Percentiles rank a stretch among this genome's conserved stretches.
phyloP scores from a whole-genome alignment of 73 alveolate species.

The Breviolum minutum region DNA sequence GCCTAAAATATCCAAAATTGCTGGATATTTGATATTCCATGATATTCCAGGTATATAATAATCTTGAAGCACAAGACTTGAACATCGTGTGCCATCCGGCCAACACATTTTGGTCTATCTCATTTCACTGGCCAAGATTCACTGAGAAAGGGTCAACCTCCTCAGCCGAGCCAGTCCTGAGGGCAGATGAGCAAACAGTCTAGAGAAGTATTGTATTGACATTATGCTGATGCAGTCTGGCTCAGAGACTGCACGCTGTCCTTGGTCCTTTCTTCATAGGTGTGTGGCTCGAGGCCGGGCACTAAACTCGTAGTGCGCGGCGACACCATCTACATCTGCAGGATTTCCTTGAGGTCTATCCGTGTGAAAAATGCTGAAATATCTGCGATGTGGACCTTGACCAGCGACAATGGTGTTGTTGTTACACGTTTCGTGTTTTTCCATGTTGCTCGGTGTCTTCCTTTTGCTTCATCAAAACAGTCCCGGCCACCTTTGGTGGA shows the following conservation, averaged over 20 bases:
- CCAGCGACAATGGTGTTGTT: not conserved
- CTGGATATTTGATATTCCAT: not conserved
- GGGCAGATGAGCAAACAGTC: not conserved
- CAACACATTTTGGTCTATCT: too few species aligned
- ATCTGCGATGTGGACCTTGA: too few species aligned
- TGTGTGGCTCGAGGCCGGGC: not conserved
- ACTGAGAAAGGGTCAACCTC: not conserved
- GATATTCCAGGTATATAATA: not conserved
- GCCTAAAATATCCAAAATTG: not conserved
- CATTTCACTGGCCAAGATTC: not conserved
- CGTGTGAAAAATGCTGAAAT: too few species aligned
- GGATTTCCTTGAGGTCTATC: too few species aligned
- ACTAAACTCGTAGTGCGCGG: not conserved
- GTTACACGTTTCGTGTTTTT: not conserved
- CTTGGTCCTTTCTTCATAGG: slow-evolving; percentile 4
- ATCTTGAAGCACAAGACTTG: not conserved
- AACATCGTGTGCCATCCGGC: not conserved
- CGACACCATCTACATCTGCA: slow-evolving; percentile 2
- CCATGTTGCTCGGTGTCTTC: not conserved
- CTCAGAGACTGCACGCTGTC: not conserved
- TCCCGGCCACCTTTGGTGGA: slow-evolving; percentile 24
- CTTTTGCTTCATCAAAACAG: not conserved
- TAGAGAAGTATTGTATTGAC: not conserved
- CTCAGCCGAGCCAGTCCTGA: not conserved
- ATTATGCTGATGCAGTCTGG: not conserved